Percentiles rank a stretch among this genome's conserved stretches.
Evolutionary conservation across 2,329 filamentous ascomycete species (phyloP).

Genomic region (Paraphaeosphaeria sporulosa): DNA sequence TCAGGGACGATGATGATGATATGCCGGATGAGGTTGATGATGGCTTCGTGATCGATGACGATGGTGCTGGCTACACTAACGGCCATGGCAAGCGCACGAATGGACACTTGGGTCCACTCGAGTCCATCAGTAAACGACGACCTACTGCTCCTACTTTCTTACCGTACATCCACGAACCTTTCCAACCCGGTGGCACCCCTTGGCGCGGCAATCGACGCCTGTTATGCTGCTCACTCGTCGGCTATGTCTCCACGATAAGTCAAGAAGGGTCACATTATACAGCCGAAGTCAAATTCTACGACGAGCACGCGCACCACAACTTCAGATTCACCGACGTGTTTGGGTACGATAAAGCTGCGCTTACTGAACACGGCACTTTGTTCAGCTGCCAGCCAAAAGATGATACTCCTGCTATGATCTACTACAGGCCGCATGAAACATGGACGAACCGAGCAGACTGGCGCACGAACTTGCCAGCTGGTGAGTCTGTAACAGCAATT

Average conservation of each 20-base stretch:
- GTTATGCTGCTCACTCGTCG: conserved; percentile 89
- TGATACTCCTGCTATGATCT: conserved; percentile 78
- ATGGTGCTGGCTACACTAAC: conserved; percentile 87
- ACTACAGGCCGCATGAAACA: conserved; percentile 95
- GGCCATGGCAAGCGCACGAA: conserved; percentile 69
- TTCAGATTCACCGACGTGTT: conserved; percentile 98
- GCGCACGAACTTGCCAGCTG: conserved; percentile 84
- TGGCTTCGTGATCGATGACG: conserved; percentile 88
- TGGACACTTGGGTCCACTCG: conserved; percentile 54
- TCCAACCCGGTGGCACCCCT: conserved; percentile 93
- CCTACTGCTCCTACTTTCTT: conserved; percentile 56
- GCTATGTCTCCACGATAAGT: conserved; percentile 96
- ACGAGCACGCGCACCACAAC: conserved; percentile 88
- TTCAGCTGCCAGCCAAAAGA: conserved; percentile 77
- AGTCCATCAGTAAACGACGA: conserved; percentile 60
- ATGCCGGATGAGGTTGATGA: conserved; percentile 64
- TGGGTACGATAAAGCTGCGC: conserved; percentile 93
- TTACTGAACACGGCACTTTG: conserved; percentile 82
- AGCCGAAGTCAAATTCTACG: conserved; percentile 96
- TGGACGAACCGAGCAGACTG: conserved; percentile 93
- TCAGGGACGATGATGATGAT: conserved; percentile 58
- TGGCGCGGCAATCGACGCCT: conserved; percentile 96
- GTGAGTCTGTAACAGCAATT: conserved; percentile 87
- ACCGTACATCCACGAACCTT: conserved; percentile 79
- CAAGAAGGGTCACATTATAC: conserved; percentile 89